phyloP scores from a whole-genome alignment of 1,284 basidiomycete species.

The Takashimella tepidaria region DNA sequence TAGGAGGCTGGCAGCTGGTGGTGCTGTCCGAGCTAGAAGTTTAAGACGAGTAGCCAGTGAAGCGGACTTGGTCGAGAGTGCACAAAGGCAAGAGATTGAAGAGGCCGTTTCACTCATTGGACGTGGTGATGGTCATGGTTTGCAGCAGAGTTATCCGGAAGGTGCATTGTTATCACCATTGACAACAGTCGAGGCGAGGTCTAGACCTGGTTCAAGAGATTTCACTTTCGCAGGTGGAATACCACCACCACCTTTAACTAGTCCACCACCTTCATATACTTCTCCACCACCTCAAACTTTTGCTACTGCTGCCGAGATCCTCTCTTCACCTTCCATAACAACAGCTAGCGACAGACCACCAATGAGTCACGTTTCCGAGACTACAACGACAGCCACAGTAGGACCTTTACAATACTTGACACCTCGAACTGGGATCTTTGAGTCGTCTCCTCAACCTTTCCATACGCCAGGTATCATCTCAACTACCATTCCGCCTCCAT shows the following conservation, averaged over 20 bases:
- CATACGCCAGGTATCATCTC: neutral
- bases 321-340: too few species aligned
- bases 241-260: constrained; percentile 20
- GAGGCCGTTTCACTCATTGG: neutral
- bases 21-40: constrained; percentile 24
- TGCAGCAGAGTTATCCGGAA: neutral
- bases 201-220: constrained; percentile 25
- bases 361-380: neutral
- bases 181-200: constrained; percentile 15
- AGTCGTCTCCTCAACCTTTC: neutral
- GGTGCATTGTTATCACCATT: constrained; percentile 16
- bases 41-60: constrained; percentile 44
- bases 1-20: constrained; percentile 35
- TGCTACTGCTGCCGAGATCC: constrained; percentile 1
- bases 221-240: constrained; percentile 38
- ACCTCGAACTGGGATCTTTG: too few species aligned
- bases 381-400: neutral
- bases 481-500: constrained; percentile 4
- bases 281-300: constrained; percentile 4
- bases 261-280: constrained; percentile 14
- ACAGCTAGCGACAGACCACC: too few species aligned
- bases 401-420: neutral
- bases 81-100: neutral
- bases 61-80: constrained; percentile 33
- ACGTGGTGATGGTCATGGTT: too few species aligned